These are phyloP conservation scores for Xylaria sp. DNA, from an alignment of 2,329 filamentous ascomycete species.

Conservation along the genomic window DNA sequence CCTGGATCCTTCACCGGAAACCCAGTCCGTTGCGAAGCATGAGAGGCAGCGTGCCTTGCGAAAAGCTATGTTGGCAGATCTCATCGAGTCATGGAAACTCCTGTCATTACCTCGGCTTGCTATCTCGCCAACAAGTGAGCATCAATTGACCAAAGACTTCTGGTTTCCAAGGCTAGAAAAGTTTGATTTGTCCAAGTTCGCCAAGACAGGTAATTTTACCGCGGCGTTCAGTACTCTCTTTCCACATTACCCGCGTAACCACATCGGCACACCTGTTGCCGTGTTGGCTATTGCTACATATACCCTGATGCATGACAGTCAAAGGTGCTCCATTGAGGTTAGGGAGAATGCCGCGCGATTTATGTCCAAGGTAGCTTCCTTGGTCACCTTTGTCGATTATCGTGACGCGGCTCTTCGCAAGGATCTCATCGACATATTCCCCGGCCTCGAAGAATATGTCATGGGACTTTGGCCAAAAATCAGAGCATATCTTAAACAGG, in stretches of 20 bases:
- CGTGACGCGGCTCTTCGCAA: constrained; percentile 35
- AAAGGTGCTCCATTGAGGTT: constrained; percentile 39
- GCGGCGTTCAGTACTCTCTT: constrained; percentile 52
- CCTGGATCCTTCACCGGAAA: constrained; percentile 41
- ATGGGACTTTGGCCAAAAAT: constrained; percentile 46
- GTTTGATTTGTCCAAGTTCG: constrained; percentile 37
- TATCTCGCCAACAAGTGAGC: constrained; percentile 26
- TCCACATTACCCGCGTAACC: constrained; percentile 46
- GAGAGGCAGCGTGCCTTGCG: constrained; percentile 48
- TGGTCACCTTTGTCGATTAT: constrained; percentile 43
- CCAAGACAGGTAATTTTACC: constrained; percentile 41
- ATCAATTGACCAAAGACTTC: constrained; percentile 44
- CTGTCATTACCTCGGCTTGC: constrained; percentile 50
- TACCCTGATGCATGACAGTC: constrained; percentile 52
- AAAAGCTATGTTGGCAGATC: constrained; percentile 52
- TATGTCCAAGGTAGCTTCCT: constrained; percentile 42
- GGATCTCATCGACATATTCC: constrained; percentile 37
- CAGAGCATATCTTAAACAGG: constrained; percentile 36
- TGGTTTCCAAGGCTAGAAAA: constrained; percentile 48
- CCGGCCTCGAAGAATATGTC: constrained; percentile 43
- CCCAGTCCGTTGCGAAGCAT: constrained; percentile 39
- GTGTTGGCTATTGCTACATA: constrained; percentile 55
- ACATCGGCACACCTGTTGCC: constrained; percentile 45
- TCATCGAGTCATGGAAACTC: constrained; percentile 56
- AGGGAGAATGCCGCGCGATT: constrained; percentile 44